Conservation (phyloP, 176 grass and related monocot genomes). For the sorghum (Sorghum bicolor) region DNA sequence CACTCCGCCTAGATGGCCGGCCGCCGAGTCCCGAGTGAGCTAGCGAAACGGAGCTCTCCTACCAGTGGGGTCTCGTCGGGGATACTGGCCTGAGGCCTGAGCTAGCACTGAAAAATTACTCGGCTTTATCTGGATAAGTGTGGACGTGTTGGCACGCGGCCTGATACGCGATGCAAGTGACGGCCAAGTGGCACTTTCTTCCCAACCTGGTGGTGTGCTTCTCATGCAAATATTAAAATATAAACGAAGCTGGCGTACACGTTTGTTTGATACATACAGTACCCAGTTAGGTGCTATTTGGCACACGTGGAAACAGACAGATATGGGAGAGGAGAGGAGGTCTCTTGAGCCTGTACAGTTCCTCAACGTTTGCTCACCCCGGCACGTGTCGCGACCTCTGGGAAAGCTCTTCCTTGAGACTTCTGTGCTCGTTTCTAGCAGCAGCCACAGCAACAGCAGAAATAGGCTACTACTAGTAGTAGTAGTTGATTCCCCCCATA, state of each 20-base stretch:
- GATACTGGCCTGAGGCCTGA: not conserved
- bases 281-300: not conserved
- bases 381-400: slow-evolving; percentile 9
- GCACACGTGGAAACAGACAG: slow-evolving; percentile 17
- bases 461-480: not conserved
- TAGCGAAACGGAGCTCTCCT: not conserved
- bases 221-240: not conserved
- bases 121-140: not conserved
- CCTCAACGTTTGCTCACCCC: not conserved
- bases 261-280: slow-evolving; percentile 34
- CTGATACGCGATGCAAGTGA: not conserved
- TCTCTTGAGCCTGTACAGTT: slow-evolving; percentile 20
- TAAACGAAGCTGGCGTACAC: slow-evolving; percentile 32
- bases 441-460: too few species aligned
- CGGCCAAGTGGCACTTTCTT: slow-evolving; percentile 26
- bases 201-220: not conserved
- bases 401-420: slow-evolving; percentile 10
- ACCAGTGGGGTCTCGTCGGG: not conserved
- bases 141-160: not conserved
- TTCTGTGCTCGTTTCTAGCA: not conserved
- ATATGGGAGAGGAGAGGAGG: not conserved
- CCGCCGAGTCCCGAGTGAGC: not conserved
- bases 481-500: too few species aligned
- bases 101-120: not conserved
- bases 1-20: not conserved